Base-by-base conservation (phyloP, 2,329 filamentous ascomycete species). In the Trichothecium sympodiale region DNA sequence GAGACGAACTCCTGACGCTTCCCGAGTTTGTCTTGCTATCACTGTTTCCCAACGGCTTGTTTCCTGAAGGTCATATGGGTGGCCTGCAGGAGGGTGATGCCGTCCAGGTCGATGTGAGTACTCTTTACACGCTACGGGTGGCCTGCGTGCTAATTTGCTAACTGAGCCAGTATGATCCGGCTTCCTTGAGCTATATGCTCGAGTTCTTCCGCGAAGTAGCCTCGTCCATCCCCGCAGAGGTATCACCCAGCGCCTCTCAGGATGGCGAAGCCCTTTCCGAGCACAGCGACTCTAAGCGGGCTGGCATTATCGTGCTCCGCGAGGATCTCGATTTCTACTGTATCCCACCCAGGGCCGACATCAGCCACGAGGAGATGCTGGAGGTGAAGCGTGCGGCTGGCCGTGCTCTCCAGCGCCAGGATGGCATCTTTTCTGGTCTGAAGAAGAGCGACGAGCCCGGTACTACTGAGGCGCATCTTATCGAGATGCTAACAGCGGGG, bases 401-500 rank as follows among this genome's bases (percentile, higher is more conserved):
- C 16, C 78, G 76, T 47, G 84, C 86, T n/a, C 61, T 98, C 44
- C 70, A 95, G 47, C 75, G 77, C 53, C 91, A 98, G 58, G 77
- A 88, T 48, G 91, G 91, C 33, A 98, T 98, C 49, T 98, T 98
- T 56, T 94, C 88, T 4, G 91, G 91, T 0, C 65, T 98, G 32
- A 83, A 91, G 59, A 86, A 89, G 56, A 96, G 89, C 50, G 88
- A 98, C 48, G 91, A 98, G 61, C 80, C 84, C 14, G 91, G 91
- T 15, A 95, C 89, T 14, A 98, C 91, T 0, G 91, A 98, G 61
- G 91, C 94, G 47, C 91, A 98, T 66, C 69, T 98, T 28, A 98
- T 98, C 51, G 91, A 98, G 66, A 98, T 98, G 91, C 63, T 98
- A 60, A 98, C 91, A 37, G 91, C 91, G 54, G 91, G 89, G 89